Conservation (phyloP, 2,329 filamentous ascomycete species). For the Verticillium albo-atrum region DNA sequence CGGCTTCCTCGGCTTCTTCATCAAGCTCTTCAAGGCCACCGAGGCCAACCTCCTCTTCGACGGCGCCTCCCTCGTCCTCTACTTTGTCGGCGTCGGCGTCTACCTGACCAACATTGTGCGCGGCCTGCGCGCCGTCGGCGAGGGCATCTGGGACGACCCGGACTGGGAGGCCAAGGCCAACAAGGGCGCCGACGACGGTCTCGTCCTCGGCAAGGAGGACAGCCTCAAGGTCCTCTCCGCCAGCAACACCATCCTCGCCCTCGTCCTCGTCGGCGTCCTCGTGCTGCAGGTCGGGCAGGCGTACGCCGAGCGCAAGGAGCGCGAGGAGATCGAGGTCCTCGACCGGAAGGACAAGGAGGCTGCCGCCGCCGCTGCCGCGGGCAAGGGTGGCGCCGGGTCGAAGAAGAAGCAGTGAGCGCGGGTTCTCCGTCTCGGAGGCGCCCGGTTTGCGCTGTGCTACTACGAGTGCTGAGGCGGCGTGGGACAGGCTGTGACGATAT, state of each 20-base stretch:
- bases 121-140: constrained; percentile 78
- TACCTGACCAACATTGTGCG: constrained; percentile 97
- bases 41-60: constrained; percentile 96
- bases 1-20: constrained; percentile 82
- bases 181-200: constrained; percentile 23
- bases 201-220: constrained; percentile 76
- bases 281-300: constrained; percentile 95
- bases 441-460: no score
- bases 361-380: not conserved
- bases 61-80: constrained; percentile 74
- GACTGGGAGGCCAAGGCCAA: constrained; percentile 33
- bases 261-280: constrained; percentile 86
- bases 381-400: not conserved
- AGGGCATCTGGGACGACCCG: constrained; percentile 53
- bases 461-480: no score
- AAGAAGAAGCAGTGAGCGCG: constrained; percentile 14
- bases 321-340: constrained; percentile 68
- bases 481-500: no score
- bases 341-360: constrained; percentile 38
- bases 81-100: constrained; percentile 83
- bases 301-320: constrained; percentile 95
- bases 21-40: constrained; percentile 90
- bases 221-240: constrained; percentile 86
- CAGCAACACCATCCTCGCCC: constrained; percentile 91
- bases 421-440: not conserved